Conservation (phyloP, 805 yeast species). For the Wickerhamomyces alni region DNA sequence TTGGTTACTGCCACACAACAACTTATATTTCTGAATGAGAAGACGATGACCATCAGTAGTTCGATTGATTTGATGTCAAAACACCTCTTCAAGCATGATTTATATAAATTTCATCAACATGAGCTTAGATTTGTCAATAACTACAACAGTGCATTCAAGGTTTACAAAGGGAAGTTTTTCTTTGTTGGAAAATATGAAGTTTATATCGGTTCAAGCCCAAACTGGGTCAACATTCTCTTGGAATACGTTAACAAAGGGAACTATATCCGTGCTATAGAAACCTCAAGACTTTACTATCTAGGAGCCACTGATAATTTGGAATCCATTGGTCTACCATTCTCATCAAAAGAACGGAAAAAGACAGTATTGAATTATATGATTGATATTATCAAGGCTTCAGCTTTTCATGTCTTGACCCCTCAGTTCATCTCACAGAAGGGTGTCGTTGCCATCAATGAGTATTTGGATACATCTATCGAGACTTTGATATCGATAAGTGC, state of each 20-base stretch:
- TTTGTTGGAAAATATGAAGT: constrained; percentile 48
- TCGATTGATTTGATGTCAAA: constrained; percentile 18
- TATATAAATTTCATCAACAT: constrained; percentile 10
- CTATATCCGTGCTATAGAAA: constrained; percentile 50
- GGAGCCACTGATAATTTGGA: constrained; percentile 41
- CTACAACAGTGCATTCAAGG: constrained; percentile 24
- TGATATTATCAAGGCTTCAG: constrained; percentile 40
- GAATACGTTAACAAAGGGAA: constrained; percentile 53
- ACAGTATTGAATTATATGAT: constrained; percentile 49
- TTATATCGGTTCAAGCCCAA: constrained; percentile 50
- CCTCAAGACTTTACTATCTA: constrained; percentile 46
- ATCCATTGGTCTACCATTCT: constrained; percentile 51
- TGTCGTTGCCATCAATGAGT: constrained; percentile 23
- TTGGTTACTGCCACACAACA: constrained; percentile 41
- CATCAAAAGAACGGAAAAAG: constrained; percentile 35
- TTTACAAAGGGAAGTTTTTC: constrained; percentile 42
- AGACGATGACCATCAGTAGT: constrained; percentile 26
- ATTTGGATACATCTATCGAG: constrained; percentile 33
- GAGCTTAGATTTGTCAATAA: constrained; percentile 6
- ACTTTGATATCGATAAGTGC: constrained; percentile 34
- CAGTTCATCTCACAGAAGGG: constrained; percentile 6
- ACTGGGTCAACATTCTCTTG: constrained; percentile 56
- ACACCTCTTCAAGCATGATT: constrained; percentile 31
- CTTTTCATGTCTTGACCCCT: constrained; percentile 16
- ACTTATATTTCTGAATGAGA: constrained; percentile 35